phyloP scores from a whole-genome alignment of 208 protist species.

The Naegleria gruberi region DNA sequence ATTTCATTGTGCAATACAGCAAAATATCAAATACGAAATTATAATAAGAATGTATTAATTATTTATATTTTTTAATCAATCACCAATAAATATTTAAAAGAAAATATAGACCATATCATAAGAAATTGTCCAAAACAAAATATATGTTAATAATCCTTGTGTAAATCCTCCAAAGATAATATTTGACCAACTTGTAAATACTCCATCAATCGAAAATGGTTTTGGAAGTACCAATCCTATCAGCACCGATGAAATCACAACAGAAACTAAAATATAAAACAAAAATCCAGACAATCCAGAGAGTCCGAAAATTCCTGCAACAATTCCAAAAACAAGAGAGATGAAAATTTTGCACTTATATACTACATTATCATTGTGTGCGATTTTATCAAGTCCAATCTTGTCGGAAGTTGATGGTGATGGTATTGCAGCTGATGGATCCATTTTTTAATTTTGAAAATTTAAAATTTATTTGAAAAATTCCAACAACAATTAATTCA shows the following conservation, averaged over 20 bases:
- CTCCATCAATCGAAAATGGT: not conserved
- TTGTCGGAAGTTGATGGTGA: not conserved
- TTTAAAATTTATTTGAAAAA: too few species aligned
- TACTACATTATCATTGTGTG: constrained; percentile 12
- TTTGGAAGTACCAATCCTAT: not conserved
- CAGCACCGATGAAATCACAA: not conserved
- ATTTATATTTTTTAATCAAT: too few species aligned
- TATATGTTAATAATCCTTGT: constrained; percentile 5
- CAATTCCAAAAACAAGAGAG: not conserved
- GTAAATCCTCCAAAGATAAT: not conserved
- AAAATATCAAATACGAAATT: too few species aligned
- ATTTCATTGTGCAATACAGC: too few species aligned
- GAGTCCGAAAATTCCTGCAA: constrained; percentile 15
- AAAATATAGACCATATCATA: constrained; percentile 2
- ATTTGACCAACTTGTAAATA: not conserved
- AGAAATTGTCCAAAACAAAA: not conserved
- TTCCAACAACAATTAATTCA: too few species aligned
- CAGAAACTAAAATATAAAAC: not conserved
- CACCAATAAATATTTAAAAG: not conserved
- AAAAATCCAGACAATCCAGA: not conserved
- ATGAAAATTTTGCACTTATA: constrained; percentile 1
- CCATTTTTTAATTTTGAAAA: too few species aligned
- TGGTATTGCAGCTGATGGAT: too few species aligned
- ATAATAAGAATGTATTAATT: too few species aligned
- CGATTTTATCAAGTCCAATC: not conserved